phyloP scores from a whole-genome alignment of 768 basidiomycete genomes.

The Serendipita sp. region DNA sequence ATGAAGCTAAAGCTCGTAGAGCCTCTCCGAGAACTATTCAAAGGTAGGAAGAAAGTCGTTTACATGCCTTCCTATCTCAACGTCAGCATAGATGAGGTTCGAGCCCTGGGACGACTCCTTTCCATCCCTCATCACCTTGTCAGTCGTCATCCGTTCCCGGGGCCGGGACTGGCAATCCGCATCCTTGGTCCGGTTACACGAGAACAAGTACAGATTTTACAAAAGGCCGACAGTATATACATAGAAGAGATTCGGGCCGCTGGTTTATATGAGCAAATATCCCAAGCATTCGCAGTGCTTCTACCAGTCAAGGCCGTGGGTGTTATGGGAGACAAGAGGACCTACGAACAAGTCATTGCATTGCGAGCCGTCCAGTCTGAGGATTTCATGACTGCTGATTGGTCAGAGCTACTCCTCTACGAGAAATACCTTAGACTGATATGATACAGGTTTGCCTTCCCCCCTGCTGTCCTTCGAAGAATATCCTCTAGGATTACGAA shows the following conservation, averaged over 20 bases:
- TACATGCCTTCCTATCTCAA: not conserved
- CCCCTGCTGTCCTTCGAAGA: constrained; percentile 68
- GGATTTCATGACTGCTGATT: constrained; percentile 99
- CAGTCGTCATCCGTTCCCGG: constrained; percentile 95
- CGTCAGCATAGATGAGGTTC: constrained; percentile 65
- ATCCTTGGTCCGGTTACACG: constrained; percentile 92
- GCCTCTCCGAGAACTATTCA: constrained; percentile 93
- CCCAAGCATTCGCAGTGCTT: constrained; percentile 92
- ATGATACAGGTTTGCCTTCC: constrained; percentile 78
- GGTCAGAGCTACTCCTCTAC: constrained; percentile 31
- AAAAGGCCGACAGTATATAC: constrained; percentile 88
- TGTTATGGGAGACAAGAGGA: constrained; percentile 92
- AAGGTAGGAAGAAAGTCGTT: constrained; percentile 40
- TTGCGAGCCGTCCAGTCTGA: constrained; percentile 93
- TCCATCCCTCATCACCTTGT: constrained; percentile 86
- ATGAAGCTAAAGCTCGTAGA: constrained; percentile 99
- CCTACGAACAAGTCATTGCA: constrained; percentile 95
- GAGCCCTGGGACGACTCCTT: constrained; percentile 78
- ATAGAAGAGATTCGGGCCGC: constrained; percentile 96
- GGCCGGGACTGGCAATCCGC: constrained; percentile 93
- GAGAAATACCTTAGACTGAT: not conserved
- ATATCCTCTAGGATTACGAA: constrained; percentile 97
- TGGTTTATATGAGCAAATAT: constrained; percentile 80
- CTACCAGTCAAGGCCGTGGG: constrained; percentile 95
- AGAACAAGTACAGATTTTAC: constrained; percentile 79